phyloP scores from a whole-genome alignment of 2,329 filamentous ascomycete genomes.

The Cercospora zeae-maydis region DNA sequence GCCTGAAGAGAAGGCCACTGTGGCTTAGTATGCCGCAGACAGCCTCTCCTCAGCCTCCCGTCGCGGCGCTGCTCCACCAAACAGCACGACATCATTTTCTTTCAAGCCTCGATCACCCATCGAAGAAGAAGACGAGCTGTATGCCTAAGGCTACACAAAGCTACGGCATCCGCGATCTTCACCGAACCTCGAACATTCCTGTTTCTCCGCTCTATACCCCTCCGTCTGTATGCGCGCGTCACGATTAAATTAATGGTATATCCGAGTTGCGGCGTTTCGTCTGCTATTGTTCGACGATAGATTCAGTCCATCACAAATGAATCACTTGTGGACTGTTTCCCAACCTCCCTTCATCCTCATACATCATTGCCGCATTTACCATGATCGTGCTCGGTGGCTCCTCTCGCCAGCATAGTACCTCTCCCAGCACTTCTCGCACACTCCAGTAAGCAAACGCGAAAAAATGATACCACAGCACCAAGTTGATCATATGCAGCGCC shows the following conservation, averaged over 20 bases:
- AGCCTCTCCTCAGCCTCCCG: not conserved
- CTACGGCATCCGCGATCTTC: not conserved
- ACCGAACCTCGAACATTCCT: not conserved
- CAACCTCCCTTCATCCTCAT: constrained; percentile 47
- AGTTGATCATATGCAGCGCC: constrained; percentile 36
- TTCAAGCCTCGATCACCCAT: not conserved
- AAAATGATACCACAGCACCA: constrained; percentile 50
- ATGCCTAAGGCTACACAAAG: not conserved
- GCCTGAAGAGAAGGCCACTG: constrained; percentile 19
- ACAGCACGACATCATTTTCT: not conserved
- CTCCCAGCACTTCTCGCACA: constrained; percentile 50
- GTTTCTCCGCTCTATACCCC: constrained; percentile 12
- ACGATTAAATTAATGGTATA: not conserved
- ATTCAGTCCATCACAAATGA: constrained; percentile 24
- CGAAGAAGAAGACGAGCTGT: not conserved
- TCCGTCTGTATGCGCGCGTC: not conserved
- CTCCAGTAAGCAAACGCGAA: constrained; percentile 41
- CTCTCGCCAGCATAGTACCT: constrained; percentile 54
- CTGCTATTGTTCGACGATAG: not conserved
- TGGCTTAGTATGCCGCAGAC: constrained; percentile 12
- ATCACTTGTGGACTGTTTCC: constrained; percentile 45
- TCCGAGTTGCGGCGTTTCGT: not conserved
- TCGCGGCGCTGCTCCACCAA: not conserved
- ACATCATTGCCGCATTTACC: constrained; percentile 60
- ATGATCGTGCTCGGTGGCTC: constrained; percentile 43